A percentile compares a stretch with the other conserved stretches of the same genome.
Conservation (phyloP, 78 protist species). For the Speleostelium caveatum region DNA sequence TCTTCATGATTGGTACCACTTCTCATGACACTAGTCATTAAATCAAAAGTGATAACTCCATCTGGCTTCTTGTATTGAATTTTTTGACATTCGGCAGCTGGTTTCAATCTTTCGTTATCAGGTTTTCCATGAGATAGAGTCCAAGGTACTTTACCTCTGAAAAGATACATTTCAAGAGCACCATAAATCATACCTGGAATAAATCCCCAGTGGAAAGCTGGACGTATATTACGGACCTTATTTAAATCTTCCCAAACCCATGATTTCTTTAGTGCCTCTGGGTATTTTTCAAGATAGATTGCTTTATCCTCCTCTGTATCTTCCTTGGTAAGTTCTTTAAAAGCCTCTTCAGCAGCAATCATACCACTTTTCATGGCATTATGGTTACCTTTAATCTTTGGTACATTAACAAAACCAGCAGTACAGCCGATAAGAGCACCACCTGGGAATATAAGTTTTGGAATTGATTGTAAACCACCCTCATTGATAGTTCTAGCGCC, state of each 20-base stretch:
- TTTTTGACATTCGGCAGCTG: conserved; percentile 82
- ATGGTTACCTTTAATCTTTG: conserved; percentile 98
- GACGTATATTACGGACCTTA: conserved; percentile 91
- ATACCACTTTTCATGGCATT: conserved; percentile 97
- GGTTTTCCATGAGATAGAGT: conserved; percentile 73
- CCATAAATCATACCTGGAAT: conserved; percentile 81
- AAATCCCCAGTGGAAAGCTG: conserved; percentile 86
- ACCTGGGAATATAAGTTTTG: conserved; percentile 94
- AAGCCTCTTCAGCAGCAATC: conserved; percentile 91
- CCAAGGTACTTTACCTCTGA: conserved; percentile 90
- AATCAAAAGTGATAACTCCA: conserved; percentile 93
- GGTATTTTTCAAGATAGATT: conserved; percentile 54
- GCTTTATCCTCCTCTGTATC: background rate
- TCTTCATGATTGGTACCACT: conserved; percentile 95
- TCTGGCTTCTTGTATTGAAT: conserved; percentile 98
- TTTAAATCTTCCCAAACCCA: conserved; percentile 94
- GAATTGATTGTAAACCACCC: conserved; percentile 96
- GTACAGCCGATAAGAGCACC: conserved; percentile 95
- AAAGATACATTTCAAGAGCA: conserved; percentile 75
- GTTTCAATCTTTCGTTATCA: conserved; percentile 69
- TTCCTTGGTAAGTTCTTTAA: conserved; percentile 25
- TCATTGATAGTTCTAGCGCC: conserved; percentile 98
- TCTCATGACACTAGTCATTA: conserved; percentile 90
- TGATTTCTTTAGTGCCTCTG: conserved; percentile 72
- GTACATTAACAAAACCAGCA: conserved; percentile 97